Evolutionary conservation across 768 basidiomycete genomes (phyloP), one percentile per base, ranked within the genome.

Genomic region (Fomitopsis pulvina): DNA sequence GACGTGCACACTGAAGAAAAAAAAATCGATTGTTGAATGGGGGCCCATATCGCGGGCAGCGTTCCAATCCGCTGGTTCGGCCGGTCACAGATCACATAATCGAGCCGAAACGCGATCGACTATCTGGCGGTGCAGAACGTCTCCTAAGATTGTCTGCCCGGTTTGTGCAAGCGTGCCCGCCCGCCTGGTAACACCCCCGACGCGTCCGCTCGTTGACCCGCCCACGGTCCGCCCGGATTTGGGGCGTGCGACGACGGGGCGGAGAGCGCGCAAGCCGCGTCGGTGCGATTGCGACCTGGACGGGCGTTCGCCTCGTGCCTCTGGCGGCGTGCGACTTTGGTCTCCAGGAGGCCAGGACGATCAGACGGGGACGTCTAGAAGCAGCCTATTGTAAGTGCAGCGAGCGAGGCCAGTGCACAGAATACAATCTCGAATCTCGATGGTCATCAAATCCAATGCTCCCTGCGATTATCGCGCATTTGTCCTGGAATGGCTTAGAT

Each of bases 381-480:
- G 45, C 45, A 46, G 45, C 30, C n/a, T n/a, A n/a, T 21, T 18
- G 14, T 32, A 32, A 21, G 39, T 38, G 25, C 44, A 18, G 34
- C 34, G 18, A 29, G 30, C n/a, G 10, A 25, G 41, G 28, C 25
- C 21, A 34, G 18, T 54, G 56, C 52, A 24, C 56, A 57, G 52
- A 54, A 51, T 32, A 50, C 21, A 51, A 57, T 57, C 56, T 57
- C 56, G 56, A 51, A 57, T 57, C 56, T 57, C 56, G 56, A 57
- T 57, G 32, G 34, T 37, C 34, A 37, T 37, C 26, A 42, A 42
- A 42, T 42, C 3, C 10, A 42, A 24, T 24, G 26, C 21, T 42
- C 26, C 18, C 41, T 42, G 41, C 26, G 41, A 8, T 27, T 24
- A 6, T 14, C 34, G 34, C 34, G 5, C 24, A 42, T 42, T 42